Conservation (phyloP, 2,329 filamentous ascomycete species). For the Tolypocladium tropicale region DNA sequence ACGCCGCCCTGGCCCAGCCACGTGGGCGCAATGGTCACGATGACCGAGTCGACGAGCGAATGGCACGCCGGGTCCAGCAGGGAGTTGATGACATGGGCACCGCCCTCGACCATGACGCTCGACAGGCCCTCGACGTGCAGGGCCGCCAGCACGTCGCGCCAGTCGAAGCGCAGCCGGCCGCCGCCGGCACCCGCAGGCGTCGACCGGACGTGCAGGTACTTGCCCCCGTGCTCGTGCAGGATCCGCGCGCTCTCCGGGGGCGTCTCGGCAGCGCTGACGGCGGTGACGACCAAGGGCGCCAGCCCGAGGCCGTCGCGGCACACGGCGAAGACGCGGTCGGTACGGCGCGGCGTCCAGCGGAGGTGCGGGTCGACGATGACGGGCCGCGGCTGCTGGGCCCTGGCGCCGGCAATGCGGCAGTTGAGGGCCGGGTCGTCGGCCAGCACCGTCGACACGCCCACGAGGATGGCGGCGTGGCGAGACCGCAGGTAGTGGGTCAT, state of each 20-base stretch:
- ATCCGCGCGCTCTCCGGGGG: constrained; percentile 30
- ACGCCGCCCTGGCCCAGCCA: constrained; percentile 84
- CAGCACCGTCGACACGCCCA: constrained; percentile 75
- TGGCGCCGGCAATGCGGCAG: constrained; percentile 57
- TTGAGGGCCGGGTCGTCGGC: constrained; percentile 82
- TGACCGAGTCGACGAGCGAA: constrained; percentile 61
- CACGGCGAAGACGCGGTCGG: constrained; percentile 56
- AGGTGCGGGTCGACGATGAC: constrained; percentile 70
- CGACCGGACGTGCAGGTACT: constrained; percentile 32
- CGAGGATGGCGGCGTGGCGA: constrained; percentile 71
- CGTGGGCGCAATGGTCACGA: constrained; percentile 81
- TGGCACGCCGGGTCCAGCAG: constrained; percentile 55
- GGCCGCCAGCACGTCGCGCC: constrained; percentile 51
- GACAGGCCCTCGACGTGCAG: constrained; percentile 50
- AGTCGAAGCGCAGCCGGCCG: constrained; percentile 41
- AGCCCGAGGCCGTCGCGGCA: constrained; percentile 55
- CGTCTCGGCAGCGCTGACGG: constrained; percentile 28
- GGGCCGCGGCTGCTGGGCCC: constrained; percentile 60
- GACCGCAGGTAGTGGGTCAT: constrained; percentile 90
- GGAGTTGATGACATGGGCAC: constrained; percentile 71
- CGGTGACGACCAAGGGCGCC: constrained; percentile 62
- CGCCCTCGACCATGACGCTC: constrained; percentile 90
- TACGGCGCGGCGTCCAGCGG: constrained; percentile 55
- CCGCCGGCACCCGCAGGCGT: constrained; percentile 23
- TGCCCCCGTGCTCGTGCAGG: constrained; percentile 40